A percentile compares a stretch with the other conserved stretches of the same genome.
These are phyloP conservation scores for Coniochaeta pulveracea DNA, from an alignment of 2,329 filamentous ascomycete species.

Conservation along the genomic window DNA sequence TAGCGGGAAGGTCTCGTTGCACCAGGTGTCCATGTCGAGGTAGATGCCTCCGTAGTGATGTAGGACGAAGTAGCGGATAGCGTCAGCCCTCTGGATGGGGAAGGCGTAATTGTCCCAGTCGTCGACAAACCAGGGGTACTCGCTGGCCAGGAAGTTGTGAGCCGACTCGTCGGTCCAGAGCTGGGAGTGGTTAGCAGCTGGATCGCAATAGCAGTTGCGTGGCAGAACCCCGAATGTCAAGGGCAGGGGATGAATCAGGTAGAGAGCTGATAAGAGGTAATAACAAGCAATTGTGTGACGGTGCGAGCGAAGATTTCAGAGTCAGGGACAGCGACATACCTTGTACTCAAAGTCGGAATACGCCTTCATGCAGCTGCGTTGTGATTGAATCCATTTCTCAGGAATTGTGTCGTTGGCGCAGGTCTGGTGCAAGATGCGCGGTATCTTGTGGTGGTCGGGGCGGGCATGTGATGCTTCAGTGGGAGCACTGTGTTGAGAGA, in stretches of 20 bases:
- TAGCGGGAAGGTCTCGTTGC: slow-evolving; percentile 12
- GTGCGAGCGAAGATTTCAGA: too few species aligned
- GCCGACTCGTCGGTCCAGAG: slow-evolving; percentile 66
- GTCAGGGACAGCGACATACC: slow-evolving; percentile 31
- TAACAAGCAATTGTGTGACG: too few species aligned
- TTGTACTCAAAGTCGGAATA: slow-evolving; percentile 67
- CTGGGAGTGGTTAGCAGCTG: slow-evolving; percentile 28
- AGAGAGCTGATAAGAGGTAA: not conserved
- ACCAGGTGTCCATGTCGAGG: slow-evolving; percentile 57
- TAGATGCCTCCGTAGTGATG: slow-evolving; percentile 71
- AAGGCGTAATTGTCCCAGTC: slow-evolving; percentile 66
- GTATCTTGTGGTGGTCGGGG: slow-evolving; percentile 38
- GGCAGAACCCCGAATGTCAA: not conserved
- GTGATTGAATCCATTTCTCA: slow-evolving; percentile 51
- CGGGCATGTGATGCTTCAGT: not conserved
- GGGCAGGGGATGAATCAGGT: not conserved
- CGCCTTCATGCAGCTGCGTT: slow-evolving; percentile 53
- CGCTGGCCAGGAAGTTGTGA: slow-evolving; percentile 57
- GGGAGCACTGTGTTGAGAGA: slow-evolving; percentile 6
- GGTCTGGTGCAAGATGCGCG: slow-evolving; percentile 57
- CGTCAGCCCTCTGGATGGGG: slow-evolving; percentile 67
- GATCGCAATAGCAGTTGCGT: not conserved
- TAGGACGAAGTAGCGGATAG: slow-evolving; percentile 71
- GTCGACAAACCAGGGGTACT: slow-evolving; percentile 69
- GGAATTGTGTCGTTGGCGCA: slow-evolving; percentile 53